Evolutionary conservation across 176 grass and related monocot genomes (phyloP).

Genomic region (Alloteropsis semialata): DNA sequence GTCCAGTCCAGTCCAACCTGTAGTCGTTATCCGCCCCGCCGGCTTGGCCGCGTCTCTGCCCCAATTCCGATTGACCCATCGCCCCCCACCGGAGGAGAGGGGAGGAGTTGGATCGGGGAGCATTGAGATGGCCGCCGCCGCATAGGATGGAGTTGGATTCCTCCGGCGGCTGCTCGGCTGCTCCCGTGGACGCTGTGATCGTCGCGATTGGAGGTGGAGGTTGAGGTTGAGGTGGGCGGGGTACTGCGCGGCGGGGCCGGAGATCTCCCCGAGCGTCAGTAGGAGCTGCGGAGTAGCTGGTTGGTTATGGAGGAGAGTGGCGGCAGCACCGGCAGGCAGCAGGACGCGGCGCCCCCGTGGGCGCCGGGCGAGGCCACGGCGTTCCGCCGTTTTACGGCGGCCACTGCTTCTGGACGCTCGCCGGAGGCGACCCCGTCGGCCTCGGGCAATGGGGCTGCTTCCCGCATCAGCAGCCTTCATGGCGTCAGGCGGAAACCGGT

Average conservation of each 20-base stretch:
- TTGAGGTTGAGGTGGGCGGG: background rate
- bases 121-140: slow-evolving; percentile 28
- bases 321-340: background rate
- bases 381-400: slow-evolving; percentile 36
- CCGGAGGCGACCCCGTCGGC: slow-evolving; percentile 7
- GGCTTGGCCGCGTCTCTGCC: background rate
- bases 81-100: slow-evolving; percentile 6
- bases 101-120: slow-evolving; percentile 27
- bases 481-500: slow-evolving; percentile 52
- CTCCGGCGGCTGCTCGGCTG: slow-evolving; percentile 40
- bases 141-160: slow-evolving; percentile 67
- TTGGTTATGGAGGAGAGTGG: slow-evolving; percentile 28
- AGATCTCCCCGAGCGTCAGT: slow-evolving; percentile 5
- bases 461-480: slow-evolving; percentile 41
- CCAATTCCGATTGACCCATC: background rate
- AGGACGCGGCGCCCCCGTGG: slow-evolving; percentile 36
- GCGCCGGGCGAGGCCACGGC: slow-evolving; percentile 35
- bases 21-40: slow-evolving; percentile 20
- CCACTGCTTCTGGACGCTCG: background rate
- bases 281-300: slow-evolving; percentile 8
- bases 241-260: slow-evolving; percentile 1
- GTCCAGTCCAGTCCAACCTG: slow-evolving; percentile 18
- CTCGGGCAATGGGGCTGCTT: slow-evolving; percentile 30
- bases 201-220: slow-evolving; percentile 3
- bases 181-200: slow-evolving; percentile 40